Conservation (phyloP, 345 rosid genomes). For the Syzygium jambos region DNA sequence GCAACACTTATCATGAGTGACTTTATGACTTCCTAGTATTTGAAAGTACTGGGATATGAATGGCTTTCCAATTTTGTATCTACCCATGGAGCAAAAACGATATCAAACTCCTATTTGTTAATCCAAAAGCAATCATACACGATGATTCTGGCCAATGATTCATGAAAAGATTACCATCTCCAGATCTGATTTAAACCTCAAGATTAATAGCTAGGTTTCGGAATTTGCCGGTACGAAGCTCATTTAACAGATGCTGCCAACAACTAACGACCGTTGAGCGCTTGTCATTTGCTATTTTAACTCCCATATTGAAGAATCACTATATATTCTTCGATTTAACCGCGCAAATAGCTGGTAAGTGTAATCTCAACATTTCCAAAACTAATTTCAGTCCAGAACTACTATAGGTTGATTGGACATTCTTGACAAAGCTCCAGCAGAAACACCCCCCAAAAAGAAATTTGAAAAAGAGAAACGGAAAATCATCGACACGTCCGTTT, state of each 20-base stretch:
- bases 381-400: neutral
- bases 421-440: neutral
- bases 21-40: neutral
- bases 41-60: neutral
- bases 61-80: neutral
- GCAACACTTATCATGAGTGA: neutral
- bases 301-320: no score
- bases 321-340: neutral
- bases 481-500: slow-evolving; percentile 13
- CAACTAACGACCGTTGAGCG: neutral
- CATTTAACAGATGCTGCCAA: neutral
- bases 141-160: neutral
- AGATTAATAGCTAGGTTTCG: neutral
- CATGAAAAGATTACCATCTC: neutral
- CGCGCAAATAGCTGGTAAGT: neutral
- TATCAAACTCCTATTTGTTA: neutral
- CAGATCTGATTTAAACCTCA: neutral
- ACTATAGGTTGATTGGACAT: neutral
- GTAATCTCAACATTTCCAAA: neutral
- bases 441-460: neutral
- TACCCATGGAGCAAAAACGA: neutral
- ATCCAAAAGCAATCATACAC: neutral
- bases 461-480: neutral
- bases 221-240: neutral
- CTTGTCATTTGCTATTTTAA: neutral